These are phyloP conservation scores for Lactarius quietus DNA, from an alignment of 768 basidiomycete species.

Conservation along the genomic window DNA sequence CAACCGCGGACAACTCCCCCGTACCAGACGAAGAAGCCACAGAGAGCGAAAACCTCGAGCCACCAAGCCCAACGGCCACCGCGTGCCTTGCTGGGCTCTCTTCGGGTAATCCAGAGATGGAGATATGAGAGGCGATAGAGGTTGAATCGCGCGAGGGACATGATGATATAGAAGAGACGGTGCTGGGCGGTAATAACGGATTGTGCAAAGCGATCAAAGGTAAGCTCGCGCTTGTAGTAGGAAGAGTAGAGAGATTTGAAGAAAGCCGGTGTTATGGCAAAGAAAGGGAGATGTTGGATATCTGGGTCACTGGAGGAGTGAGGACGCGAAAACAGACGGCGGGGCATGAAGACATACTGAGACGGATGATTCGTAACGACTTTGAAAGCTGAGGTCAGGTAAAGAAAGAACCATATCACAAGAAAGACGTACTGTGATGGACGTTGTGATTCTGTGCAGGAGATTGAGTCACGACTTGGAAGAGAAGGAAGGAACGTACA, in stretches of 20 bases:
- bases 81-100: conserved; percentile 56
- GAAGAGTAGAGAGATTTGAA: conserved; percentile 86
- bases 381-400: conserved; percentile 33
- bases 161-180: conserved; percentile 86
- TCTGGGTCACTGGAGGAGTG: conserved; percentile 63
- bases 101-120: conserved; percentile 64
- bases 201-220: conserved; percentile 66
- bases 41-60: conserved; percentile 68
- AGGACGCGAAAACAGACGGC: neutral
- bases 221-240: conserved; percentile 87
- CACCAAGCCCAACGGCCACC: conserved; percentile 78
- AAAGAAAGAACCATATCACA: conserved; percentile 1
- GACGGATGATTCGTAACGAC: conserved; percentile 98
- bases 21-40: conserved; percentile 92
- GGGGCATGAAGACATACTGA: conserved; percentile 53
- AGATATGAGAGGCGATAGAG: conserved; percentile 85
- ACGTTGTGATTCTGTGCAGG: conserved; percentile 80
- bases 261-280: conserved; percentile 88
- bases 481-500: conserved; percentile 51
- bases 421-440: conserved; percentile 74
- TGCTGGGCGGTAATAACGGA: conserved; percentile 77
- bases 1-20: conserved; percentile 63
- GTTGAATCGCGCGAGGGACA: conserved; percentile 91
- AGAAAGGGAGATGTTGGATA: conserved; percentile 88
- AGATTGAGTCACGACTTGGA: conserved; percentile 6